Evolutionary conservation across 2,329 filamentous ascomycete genomes (phyloP).

Genomic region (Cryphonectria radicalis): DNA sequence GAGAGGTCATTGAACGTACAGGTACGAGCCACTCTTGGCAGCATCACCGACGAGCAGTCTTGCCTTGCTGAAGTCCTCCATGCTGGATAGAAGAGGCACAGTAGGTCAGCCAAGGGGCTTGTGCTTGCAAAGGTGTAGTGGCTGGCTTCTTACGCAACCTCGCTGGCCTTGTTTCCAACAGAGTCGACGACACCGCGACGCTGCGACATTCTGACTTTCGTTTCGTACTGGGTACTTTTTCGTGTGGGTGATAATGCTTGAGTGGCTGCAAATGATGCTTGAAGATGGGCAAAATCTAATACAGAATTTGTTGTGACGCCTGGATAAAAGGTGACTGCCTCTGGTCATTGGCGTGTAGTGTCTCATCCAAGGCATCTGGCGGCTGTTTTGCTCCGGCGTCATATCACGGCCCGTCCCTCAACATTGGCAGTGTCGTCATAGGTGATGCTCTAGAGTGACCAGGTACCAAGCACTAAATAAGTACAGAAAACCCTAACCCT

Average conservation of each 20-base stretch:
- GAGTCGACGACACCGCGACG: constrained; percentile 39
- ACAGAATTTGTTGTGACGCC: not conserved
- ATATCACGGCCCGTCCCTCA: not conserved
- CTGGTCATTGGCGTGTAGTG: not conserved
- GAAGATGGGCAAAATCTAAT: not conserved
- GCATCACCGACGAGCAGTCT: constrained; percentile 68
- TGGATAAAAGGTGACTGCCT: not conserved
- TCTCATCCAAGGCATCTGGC: not conserved
- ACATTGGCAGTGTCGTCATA: constrained; percentile 12
- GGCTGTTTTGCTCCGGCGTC: not conserved
- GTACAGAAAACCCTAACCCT: not conserved
- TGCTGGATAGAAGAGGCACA: constrained; percentile 41
- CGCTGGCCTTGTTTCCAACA: constrained; percentile 52
- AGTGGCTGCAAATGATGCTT: not conserved
- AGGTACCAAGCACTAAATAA: not conserved
- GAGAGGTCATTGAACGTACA: constrained; percentile 59
- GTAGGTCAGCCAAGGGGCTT: constrained; percentile 25
- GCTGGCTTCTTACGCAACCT: constrained; percentile 48
- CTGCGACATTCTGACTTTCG: constrained; percentile 24
- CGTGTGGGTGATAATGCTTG: not conserved
- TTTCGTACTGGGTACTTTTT: not conserved
- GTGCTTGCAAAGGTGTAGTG: not conserved
- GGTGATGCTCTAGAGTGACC: not conserved
- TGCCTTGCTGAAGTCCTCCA: constrained; percentile 74
- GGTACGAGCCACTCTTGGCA: constrained; percentile 75